Evolutionary conservation across 495 filamentous ascomycete species (phyloP), one percentile per base, ranked within the genome.

Genomic region (Aeminium ludgeri): DNA sequence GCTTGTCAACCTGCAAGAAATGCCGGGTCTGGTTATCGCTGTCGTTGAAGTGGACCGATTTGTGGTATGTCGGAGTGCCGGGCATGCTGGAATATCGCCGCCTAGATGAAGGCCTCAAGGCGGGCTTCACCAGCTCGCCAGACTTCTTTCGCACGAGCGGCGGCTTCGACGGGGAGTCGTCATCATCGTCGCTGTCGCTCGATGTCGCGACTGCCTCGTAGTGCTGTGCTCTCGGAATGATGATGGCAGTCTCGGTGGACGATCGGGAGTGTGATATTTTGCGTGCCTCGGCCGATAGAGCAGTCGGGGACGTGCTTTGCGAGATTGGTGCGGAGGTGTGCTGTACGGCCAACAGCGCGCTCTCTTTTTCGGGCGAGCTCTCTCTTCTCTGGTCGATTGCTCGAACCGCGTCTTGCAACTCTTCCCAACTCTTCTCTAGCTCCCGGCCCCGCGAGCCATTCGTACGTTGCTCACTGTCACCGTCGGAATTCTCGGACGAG

Each of bases 141-240:
- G 89, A 96, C 68, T 97, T 97, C 68, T 97, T 97, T 41, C 89
- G 76, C 38, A 97, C 76, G 76, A 96, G 84, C 16, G 74, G 74
- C 16, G 85, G 85, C 60, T 82, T 86, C 30, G 59, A 57, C 12
- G 63, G 63, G 50, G 77, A 72, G 19, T 76, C 77, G 33, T 79
- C 77, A 44, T 75, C 72, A 30, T 68, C 65, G 25, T 70, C 63
- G 44, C 70, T 75, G 30, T 57, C 58, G 36, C 52, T 51, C 25
- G 49, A 57, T n/a, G 41, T 47, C 18, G 23, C 8, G 23, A 25
- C 23, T 25, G 23, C 23, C 23, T 25, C 23, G 23, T 25, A 25
- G 4, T 25, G 23, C 23, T 25, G 23, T 4, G 8, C 23, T 8
- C 23, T 25, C 23, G 49, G 49, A 13, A 46, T 55, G 16, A 46